Percentiles rank a stretch among this genome's conserved stretches.
Evolutionary conservation across 1,284 basidiomycete genomes (phyloP).

Genomic region (Gomphus bonarii): DNA sequence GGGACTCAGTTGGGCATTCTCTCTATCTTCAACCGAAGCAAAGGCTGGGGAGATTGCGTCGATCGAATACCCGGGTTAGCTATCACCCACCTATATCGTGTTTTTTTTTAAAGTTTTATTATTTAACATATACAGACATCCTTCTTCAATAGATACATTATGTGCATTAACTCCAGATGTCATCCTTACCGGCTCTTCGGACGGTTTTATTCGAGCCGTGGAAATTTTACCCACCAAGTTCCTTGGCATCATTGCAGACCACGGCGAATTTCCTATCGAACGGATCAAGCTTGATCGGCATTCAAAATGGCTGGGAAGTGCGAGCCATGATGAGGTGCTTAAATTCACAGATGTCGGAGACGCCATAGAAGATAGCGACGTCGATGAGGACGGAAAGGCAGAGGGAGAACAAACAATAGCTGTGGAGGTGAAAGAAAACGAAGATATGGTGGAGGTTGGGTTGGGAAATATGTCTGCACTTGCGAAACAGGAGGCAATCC

Average conservation of each 20-base stretch:
- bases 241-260: conserved; percentile 83
- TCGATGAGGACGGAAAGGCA: conserved; percentile 31
- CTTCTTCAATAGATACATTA: conserved; percentile 78
- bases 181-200: conserved; percentile 87
- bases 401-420: conserved; percentile 21
- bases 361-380: conserved; percentile 34
- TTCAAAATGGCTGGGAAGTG: conserved; percentile 81
- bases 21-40: conserved; percentile 79
- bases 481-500: conserved; percentile 2
- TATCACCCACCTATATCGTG: conserved; percentile 5
- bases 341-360: conserved; percentile 76
- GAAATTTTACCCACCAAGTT: conserved; percentile 87
- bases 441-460: conserved; percentile 13
- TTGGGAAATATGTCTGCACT: conserved; percentile 12
- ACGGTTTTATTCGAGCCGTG: conserved; percentile 85
- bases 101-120: not conserved
- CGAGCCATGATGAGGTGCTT: conserved; percentile 83
- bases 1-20: conserved; percentile 90
- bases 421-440: conserved; percentile 15
- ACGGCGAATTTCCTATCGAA: conserved; percentile 87
- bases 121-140: conserved; percentile 46
- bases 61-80: conserved; percentile 82
- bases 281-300: conserved; percentile 56
- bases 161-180: conserved; percentile 57
- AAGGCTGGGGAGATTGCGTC: conserved; percentile 88